Evolutionary conservation across 2,329 filamentous ascomycete genomes (phyloP), one percentile per base, ranked within the genome.

Genomic region (Pestalotiopsis fici): DNA sequence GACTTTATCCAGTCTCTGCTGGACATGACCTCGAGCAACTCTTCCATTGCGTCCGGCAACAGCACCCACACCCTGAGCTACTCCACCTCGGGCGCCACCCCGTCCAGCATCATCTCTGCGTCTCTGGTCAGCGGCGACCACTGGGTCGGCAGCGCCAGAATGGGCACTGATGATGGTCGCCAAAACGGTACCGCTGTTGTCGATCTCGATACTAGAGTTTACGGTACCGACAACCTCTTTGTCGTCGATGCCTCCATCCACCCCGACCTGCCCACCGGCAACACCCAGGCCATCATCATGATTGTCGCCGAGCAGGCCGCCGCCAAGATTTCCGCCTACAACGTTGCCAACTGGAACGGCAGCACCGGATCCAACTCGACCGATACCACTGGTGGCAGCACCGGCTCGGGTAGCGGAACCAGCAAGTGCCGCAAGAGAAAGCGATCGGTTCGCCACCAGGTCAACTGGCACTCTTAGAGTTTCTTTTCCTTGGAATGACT

Each of bases 271-370:
- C 62, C 62, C 27, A 64, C 62, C 28, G 50, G 62, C 25, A 64
- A 64, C 62, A 64, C 50, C 27, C 62, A 64, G 47, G 62, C 62
- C 25, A 64, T 64, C 39, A 64, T 64, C 50, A 64, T 64, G 59
- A 21, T 62, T 15, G 59, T 62, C 35, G 59, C 59, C 39, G 59
- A 62, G 39, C 59, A 62, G 35, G 59, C 59, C 31, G 59, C 59
- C 59, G 59, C 35, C 13, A 62, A 62, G 59, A 62, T 62, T 37
- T 35, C 59, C 35, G 37, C 59, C 21, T 62, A 62, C 37, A n/a
- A 62, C n/a, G 59, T 62, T 37, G 13, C 59, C n/a, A 62, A 62
- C 59, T 62, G 59, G 59, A 62, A 47, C 31, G 35, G 35, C n/a
- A 28, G 59, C 59, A 23, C 2, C 13, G 37, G 37, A 12, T 50